These are phyloP conservation scores for Meira miltonrushii DNA, from an alignment of 1,284 basidiomycete species.

Conservation along the genomic window DNA sequence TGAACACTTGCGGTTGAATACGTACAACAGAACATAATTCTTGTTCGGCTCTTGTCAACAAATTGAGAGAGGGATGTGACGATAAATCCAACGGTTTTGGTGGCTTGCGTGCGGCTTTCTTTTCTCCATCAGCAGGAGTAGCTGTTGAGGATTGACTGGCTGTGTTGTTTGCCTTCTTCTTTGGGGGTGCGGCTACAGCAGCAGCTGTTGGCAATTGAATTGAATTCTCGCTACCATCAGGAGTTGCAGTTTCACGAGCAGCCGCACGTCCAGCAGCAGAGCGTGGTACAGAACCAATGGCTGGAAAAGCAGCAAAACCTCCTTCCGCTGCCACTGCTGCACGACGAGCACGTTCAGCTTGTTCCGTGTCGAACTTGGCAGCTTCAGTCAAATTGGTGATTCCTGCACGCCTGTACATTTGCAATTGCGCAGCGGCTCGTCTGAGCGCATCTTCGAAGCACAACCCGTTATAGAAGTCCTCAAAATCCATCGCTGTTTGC, in stretches of 20 bases:
- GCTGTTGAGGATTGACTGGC: slow-evolving; percentile 18
- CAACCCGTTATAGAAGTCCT: slow-evolving; percentile 79
- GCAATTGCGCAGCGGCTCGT: slow-evolving; percentile 41
- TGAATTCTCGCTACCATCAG: slow-evolving; percentile 6
- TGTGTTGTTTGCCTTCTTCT: slow-evolving; percentile 14
- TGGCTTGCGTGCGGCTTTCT: slow-evolving; percentile 14
- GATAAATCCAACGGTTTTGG: slow-evolving; percentile 43
- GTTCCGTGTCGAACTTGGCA: slow-evolving; percentile 42
- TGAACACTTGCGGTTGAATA: slow-evolving; percentile 46
- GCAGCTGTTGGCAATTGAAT: slow-evolving; percentile 1
- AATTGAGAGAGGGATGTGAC: slow-evolving; percentile 37
- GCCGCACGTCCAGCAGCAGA: slow-evolving; percentile 2
- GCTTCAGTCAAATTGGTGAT: slow-evolving; percentile 46
- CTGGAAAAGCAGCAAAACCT: slow-evolving; percentile 36
- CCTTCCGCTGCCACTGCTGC: slow-evolving; percentile 43
- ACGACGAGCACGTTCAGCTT: slow-evolving; percentile 39
- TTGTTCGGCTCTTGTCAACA: slow-evolving; percentile 42
- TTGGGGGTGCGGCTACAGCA: slow-evolving; percentile 4
- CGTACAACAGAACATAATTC: slow-evolving; percentile 44
- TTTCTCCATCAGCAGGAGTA: not conserved
- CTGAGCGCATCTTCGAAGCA: slow-evolving; percentile 56
- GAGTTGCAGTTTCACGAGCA: slow-evolving; percentile 6
- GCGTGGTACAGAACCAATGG: slow-evolving; percentile 23
- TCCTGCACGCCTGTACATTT: slow-evolving; percentile 46
- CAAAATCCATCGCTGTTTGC: slow-evolving; percentile 87